Base-by-base conservation (phyloP, 2,329 filamentous ascomycete genomes). In the Akanthomyces lecanii region DNA sequence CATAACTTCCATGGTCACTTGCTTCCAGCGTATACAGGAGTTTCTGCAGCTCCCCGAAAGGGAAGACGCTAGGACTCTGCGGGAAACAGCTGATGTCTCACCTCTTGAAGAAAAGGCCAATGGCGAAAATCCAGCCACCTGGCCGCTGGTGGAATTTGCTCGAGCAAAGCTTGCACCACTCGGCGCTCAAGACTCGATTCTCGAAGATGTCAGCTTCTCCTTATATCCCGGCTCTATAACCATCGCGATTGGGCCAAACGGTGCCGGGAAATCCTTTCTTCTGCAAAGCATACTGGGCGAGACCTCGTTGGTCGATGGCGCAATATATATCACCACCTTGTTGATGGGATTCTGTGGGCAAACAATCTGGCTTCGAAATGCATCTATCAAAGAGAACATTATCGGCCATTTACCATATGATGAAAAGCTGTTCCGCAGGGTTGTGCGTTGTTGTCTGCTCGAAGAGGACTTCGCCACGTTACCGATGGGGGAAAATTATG, bases 341-440 rank as follows among this genome's bases (percentile, higher is more conserved):
- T 18, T 23, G 1, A 55, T 55, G n/a, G 48, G 40, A 28, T 54
- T 36, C 14, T 61, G 59, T 16, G 59, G 59, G 28, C 59, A 61
- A 14, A 10, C 2, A 5, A 5, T 45, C 5, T 61, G 59, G 59
- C 59, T 61, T 18, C 59, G 40, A 8, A 61, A 61, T 30, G 5
- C 18, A 1, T 54, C 59, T 1, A 55, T 61, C 8, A 44, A 14
- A 11, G 10, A 54, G 8, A 61, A 61, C 21, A 48, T 61, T 11
- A 61, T 54, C 28, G 59, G 59, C 11, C 30, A 28, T 7, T 5
- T 36, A 3, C 18, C 23, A 12, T 61, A 33, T 40, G 50, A 61
- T 18, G 48, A 52, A 18, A 8, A 25, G 4, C 38, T 44, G 8
- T 61, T 30, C 38, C 16, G 42, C 18, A 45, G 28, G n/a, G 50